Base-by-base conservation (phyloP, 2,329 filamentous ascomycete species). In the Cladosporium sp. region DNA sequence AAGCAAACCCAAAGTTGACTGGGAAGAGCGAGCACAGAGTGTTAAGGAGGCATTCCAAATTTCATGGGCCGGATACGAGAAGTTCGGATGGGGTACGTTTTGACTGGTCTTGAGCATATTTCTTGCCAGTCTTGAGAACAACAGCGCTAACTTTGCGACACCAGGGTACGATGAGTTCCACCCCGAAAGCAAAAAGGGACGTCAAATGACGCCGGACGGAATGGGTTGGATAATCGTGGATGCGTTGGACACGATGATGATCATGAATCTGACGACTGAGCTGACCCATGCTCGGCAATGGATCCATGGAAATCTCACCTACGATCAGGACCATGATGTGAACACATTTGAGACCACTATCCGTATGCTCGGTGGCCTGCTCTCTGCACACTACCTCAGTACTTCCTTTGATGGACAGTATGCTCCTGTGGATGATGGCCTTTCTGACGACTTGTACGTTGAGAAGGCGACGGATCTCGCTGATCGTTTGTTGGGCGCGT, bases 161-260 rank as follows among this genome's bases (percentile, higher is more conserved):
- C 18, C 50, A 64, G 61, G 89, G 29, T 85, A 85, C 61, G 93
- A 99, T 67, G 85, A 93, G 68, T 99, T 88, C 67, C 83, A 89
- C 61, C 93, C 93, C 1, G 72, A 92, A 22, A 83, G 87, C 5
- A 93, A 93, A 67, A 82, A 73, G 15, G 88, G 89, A 43, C 78
- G 77, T 45, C 84, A 93, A 61, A 97, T 99, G 92, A 84, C 89
- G 6, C 79, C 86, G 3, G 84, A 89, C 55, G 93, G 92, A 20
- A 79, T 99, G 70, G 93, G 93, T 24, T 99, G 95, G 93, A 97
- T 97, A 63, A 96, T 99, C 55, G 86, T 99, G 51, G 93, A 99
- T 72, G 84, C 92, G 11, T 75, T 99, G 56, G 93, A 99, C 69
- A 99, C 93, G 1, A 81, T 97, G 78, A 99, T 99, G 74, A 77